phyloP scores from a whole-genome alignment of 2,329 filamentous ascomycete genomes.

The Parastagonospora avenae region DNA sequence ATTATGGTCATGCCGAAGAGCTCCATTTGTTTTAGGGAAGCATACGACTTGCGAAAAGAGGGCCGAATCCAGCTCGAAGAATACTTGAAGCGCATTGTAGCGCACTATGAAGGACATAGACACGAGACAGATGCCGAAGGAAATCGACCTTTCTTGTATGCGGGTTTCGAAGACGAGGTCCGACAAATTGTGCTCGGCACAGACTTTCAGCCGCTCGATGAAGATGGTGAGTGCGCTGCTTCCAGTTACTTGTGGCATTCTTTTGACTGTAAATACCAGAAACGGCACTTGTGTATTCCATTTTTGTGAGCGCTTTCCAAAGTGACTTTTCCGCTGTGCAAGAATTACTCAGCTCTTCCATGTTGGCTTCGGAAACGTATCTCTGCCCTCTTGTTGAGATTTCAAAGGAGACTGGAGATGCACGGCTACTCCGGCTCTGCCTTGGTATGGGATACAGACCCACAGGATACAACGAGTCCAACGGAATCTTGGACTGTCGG shows the following conservation, averaged over 20 bases:
- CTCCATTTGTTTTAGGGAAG: conserved; percentile 7
- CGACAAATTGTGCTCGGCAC: conserved; percentile 4
- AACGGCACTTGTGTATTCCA: conserved; percentile 5
- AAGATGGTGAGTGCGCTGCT: conserved; percentile 3
- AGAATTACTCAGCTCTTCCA: conserved; percentile 7
- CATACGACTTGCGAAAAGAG: conserved; percentile 1
- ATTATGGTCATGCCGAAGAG: conserved; percentile 1
- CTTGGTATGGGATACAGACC: conserved; percentile 4
- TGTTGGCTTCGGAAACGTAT: conserved; percentile 2
- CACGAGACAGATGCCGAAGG: conserved; percentile 7
- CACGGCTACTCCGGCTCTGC: conserved; percentile 8
- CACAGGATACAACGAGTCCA: conserved; percentile 1
- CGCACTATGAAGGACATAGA: conserved; percentile 5
- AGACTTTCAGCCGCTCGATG: conserved; percentile 3
- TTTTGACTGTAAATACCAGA: background rate
- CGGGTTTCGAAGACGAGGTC: conserved; percentile 9
- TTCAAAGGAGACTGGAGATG: background rate
- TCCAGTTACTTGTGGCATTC: background rate
- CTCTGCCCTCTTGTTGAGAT: conserved; percentile 3
- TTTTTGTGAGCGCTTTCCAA: conserved; percentile 8
- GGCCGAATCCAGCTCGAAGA: conserved; percentile 5
- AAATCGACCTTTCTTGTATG: conserved; percentile 1
- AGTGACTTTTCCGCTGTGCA: conserved; percentile 4
- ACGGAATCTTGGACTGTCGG: background rate
- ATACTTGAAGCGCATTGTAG: conserved; percentile 7